A percentile compares a stretch with the other conserved stretches of the same genome.
Conservation (phyloP, 2,329 filamentous ascomycete genomes). For the Teratosphaeria viscida region DNA sequence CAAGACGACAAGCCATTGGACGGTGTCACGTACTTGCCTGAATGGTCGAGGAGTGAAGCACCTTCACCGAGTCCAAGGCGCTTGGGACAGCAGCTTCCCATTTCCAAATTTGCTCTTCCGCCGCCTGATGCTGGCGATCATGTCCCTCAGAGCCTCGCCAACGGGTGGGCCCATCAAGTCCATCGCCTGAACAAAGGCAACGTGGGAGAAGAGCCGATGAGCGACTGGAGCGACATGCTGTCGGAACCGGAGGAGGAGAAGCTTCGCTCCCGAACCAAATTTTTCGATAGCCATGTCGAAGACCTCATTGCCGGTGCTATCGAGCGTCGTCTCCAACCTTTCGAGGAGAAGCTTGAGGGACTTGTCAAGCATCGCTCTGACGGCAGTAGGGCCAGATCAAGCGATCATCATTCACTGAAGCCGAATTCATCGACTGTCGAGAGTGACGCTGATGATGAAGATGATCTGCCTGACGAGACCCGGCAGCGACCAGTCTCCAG, state of each 20-base stretch:
- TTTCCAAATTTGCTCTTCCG: constrained; percentile 25
- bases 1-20: constrained; percentile 15
- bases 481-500: constrained; percentile 64
- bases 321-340: constrained; percentile 63
- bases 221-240: constrained; percentile 86
- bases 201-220: constrained; percentile 56
- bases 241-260: constrained; percentile 76
- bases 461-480: constrained; percentile 49
- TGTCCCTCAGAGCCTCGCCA: constrained; percentile 3
- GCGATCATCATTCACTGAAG: constrained; percentile 29
- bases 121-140: constrained; percentile 37
- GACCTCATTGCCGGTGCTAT: constrained; percentile 70
- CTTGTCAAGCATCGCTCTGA: constrained; percentile 46
- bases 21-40: constrained; percentile 22
- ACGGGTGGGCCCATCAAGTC: constrained; percentile 30
- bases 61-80: constrained; percentile 57
- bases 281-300: constrained; percentile 87
- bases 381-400: constrained; percentile 54
- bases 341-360: constrained; percentile 66
- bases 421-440: constrained; percentile 45
- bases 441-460: constrained; percentile 91
- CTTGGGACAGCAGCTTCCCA: constrained; percentile 1
- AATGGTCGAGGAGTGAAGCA: constrained; percentile 50
- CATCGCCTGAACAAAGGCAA: constrained; percentile 49
- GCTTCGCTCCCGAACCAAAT: constrained; percentile 66